Base-by-base conservation (phyloP, 805 yeast genomes). In the Kluyveromyces nonfermentans region DNA sequence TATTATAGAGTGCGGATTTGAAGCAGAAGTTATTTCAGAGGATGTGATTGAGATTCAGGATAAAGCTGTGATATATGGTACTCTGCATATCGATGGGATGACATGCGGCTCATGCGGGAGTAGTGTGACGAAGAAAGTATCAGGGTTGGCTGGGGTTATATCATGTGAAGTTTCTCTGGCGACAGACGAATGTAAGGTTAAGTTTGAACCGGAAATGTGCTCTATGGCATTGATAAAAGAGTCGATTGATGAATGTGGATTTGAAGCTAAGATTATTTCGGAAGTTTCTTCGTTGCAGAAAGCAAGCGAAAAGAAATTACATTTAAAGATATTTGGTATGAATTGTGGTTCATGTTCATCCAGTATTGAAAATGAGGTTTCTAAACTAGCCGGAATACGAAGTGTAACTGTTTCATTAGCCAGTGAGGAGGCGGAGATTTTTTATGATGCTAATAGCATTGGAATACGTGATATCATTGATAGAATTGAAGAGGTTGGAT, bases 81-180 rank as follows among this genome's bases (percentile, higher is more conserved):
- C 47, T 20, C 37, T 50, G n/a, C 38, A 42, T 6, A 56, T 71
- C 2, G 51, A 66, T 14, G 97, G 97, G 2, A 90, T 89, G 97
- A 89, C 97, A 2, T 90, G 97, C 57, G 82, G 93, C 1, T 75
- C 95, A 1, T 90, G 97, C 59, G 73, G 84, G 0, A 71, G 81
- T 1, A 68, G 93, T 0, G 76, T 90, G 17, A 75, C 80, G 0
- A 63, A 65, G 20, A 80, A 80, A 1, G 55, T 86, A 21, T 64
- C 69, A 43, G 56, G 56, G 0, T 43, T 76, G 7, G 63, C 66
- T 0, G 84, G 83, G 1, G 83, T 86, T 2, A 39, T 54, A 1
- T 55, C 62, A 4, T 85, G 72, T 0, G 70, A 73, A 2, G 85
- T 89, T 1, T 83, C 96, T 1, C 70, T 86, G 25, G 65, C 85